phyloP scores from a whole-genome alignment of 2,329 filamentous ascomycete species.

The Neofusicoccum umdonicola region DNA sequence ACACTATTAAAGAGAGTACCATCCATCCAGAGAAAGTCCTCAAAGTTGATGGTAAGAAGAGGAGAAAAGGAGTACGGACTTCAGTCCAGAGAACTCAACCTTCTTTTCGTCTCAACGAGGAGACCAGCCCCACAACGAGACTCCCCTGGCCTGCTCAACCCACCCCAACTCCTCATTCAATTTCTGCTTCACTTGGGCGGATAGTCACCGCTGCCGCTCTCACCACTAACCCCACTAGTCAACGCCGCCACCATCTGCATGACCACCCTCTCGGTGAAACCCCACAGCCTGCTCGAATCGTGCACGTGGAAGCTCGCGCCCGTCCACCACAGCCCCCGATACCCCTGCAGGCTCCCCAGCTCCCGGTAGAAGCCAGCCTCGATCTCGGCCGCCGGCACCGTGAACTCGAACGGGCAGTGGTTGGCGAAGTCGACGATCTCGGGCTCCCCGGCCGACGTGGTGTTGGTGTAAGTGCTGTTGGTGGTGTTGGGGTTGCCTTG shows the following conservation, averaged over 20 bases:
- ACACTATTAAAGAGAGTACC: no score
- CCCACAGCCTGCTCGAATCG: conserved; percentile 31
- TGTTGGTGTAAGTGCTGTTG: background rate
- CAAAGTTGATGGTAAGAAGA: no score
- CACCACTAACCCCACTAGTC: background rate
- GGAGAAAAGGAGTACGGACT: no score
- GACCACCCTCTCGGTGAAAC: conserved; percentile 25
- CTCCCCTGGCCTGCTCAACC: no score
- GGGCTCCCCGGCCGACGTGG: background rate
- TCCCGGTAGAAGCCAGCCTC: conserved; percentile 27
- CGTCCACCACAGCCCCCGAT: conserved; percentile 27
- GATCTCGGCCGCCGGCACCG: conserved; percentile 25
- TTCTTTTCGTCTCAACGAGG: no score
- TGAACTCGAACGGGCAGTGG: conserved; percentile 28
- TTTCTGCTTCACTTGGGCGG: background rate
- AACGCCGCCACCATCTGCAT: background rate
- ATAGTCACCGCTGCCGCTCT: background rate
- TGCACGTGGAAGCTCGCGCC: conserved; percentile 30
- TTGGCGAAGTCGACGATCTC: conserved; percentile 22
- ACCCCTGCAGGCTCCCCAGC: conserved; percentile 27
- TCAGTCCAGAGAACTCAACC: no score
- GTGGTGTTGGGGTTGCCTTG: background rate
- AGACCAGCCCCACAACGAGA: no score
- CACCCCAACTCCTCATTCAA: background rate
- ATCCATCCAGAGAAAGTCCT: no score